Percentiles rank a stretch among this genome's conserved stretches.
phyloP scores from a whole-genome alignment of 2,329 filamentous ascomycete genomes.

The Trichoderma guizhouense region DNA sequence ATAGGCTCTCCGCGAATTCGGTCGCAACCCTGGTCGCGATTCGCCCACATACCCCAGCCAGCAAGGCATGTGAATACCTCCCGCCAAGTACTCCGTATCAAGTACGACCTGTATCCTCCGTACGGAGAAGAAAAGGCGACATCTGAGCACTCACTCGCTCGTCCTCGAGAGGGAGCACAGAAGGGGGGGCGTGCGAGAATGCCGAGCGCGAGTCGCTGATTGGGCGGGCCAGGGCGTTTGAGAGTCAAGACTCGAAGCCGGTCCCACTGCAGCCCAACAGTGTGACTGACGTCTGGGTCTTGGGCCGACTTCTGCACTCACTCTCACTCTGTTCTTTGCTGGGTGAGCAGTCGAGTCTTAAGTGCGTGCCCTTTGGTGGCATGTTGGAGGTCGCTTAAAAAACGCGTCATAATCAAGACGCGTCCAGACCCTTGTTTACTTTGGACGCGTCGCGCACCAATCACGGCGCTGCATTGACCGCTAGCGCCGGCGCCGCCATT shows the following conservation, averaged over 20 bases:
- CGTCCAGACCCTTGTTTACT: conserved; percentile 24
- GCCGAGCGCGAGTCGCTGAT: background rate
- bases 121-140: background rate
- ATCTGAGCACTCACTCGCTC: background rate
- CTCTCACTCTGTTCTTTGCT: background rate
- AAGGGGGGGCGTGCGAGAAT: background rate
- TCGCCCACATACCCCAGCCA: background rate
- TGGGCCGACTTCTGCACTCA: background rate
- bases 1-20: conserved; percentile 14
- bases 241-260: background rate
- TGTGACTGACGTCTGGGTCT: conserved; percentile 5
- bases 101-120: background rate
- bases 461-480: conserved; percentile 17
- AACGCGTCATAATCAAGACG: conserved; percentile 15
- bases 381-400: background rate
- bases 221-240: background rate
- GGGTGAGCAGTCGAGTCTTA: background rate
- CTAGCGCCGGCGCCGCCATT: background rate
- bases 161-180: background rate
- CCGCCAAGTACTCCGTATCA: background rate
- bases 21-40: conserved; percentile 8
- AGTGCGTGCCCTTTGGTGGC: background rate
- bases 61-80: conserved; percentile 11
- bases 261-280: conserved; percentile 17
- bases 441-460: conserved; percentile 23